Evolutionary conservation across 257 asterid species (phyloP), one percentile per base, ranked within the genome.

Genomic region (Cruciata laevipes): DNA sequence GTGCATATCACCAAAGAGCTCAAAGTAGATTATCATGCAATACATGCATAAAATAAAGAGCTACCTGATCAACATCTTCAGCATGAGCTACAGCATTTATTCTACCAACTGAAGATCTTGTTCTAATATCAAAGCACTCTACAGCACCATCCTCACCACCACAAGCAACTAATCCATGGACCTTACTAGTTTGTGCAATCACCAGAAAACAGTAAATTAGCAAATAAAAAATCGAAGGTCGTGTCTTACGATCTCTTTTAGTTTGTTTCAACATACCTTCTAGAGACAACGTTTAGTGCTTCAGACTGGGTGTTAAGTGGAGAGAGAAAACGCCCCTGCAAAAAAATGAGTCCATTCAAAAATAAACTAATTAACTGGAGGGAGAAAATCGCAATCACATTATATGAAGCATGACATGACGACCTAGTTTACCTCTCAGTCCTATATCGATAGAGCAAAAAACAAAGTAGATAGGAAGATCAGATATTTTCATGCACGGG

Each of bases 81-180:
- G 86, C 78, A 68, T 84, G 42, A n/a, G 89, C 83, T 69, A 75
- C 86, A 56, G 77, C 90, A 57, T 90, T 79, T 78, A 93, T 79
- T 77, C 95, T 85, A 59, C 92, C 99, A 80, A 87, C 83, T 24
- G 99, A 90, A 71, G 95, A 86, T 78, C 81, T 93, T n/a, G 88
- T 79, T 81, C 99, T 83, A 81, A 69, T 78, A 71, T 93, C 99
- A 85, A 93, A 90, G 83, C 97, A 93, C 82, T 93, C 96, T 18
- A 90, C 84, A 53, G 90, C 94, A 68, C 99, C 97, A 74, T 93
- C 99, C 64, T 90, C 96, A 73, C 99, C 99, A 69, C 99, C 99
- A 78, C 83, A 80, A 75, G 96, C 95, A 52, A 93, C 87, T 79
- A 93, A 78, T 27, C 97, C 96, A 55, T 93, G 99, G 63, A 86